Conservation (phyloP, 192 early-diverging fungal species). For the Coemansia sp. region DNA sequence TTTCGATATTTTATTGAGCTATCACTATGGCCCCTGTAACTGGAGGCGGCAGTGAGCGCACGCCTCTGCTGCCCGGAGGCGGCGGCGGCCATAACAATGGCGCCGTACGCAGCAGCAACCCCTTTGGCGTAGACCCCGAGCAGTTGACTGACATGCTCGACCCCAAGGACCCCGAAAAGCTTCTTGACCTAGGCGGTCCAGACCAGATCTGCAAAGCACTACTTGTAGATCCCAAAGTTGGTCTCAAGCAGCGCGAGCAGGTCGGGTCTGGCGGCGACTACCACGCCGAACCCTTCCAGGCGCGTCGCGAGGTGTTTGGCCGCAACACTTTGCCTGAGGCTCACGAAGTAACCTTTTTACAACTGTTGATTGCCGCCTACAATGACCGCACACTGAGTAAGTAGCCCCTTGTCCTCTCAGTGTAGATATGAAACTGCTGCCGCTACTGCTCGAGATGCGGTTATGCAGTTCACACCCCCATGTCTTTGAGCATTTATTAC, state of each 20-base stretch:
- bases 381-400: conserved; percentile 69
- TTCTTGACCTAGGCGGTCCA: conserved; percentile 61
- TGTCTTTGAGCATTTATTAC: not conserved
- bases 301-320: conserved; percentile 51
- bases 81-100: conserved; percentile 9
- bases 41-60: conserved; percentile 44
- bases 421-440: not conserved
- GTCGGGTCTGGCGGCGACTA: conserved; percentile 24
- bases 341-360: conserved; percentile 55
- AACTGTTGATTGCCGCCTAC: conserved; percentile 60
- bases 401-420: conserved; percentile 5
- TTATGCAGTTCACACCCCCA: not conserved
- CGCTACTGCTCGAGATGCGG: not conserved
- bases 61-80: conserved; percentile 43
- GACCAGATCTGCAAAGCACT: conserved; percentile 60
- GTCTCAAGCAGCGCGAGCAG: conserved; percentile 58
- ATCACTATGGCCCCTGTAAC: conserved; percentile 23
- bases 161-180: conserved; percentile 61
- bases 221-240: conserved; percentile 60
- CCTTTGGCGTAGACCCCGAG: conserved; percentile 53
- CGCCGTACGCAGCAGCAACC: conserved; percentile 3
- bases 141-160: conserved; percentile 64
- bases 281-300: conserved; percentile 50
- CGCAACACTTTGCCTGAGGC: conserved; percentile 59
- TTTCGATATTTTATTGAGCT: not conserved